Base-by-base conservation (phyloP, 192 early-diverging fungal species). In the Lunasporangiospora selenospora region DNA sequence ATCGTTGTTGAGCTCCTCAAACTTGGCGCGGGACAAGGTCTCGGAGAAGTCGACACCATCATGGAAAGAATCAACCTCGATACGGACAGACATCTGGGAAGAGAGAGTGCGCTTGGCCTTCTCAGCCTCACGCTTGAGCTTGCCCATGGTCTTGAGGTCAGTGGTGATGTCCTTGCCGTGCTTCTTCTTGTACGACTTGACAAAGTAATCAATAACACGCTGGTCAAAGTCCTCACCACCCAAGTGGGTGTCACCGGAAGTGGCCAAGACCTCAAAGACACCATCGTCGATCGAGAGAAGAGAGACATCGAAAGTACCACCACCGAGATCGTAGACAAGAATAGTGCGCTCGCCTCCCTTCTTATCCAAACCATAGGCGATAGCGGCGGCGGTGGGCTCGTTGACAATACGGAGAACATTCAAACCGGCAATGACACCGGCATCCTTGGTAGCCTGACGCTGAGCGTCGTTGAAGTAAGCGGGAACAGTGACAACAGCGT, bases 201-300 rank as follows among this genome's bases (percentile, higher is more conserved):
- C 88, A 82, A 98, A 94, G 88, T 98, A 90, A 29, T 93, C 89
- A 60, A 98, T 91, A 58, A 98, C 75, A 46, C 93, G 88, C 85
- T 96, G 92, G 83, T 98, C 96, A 79, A 98, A 98, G 83, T 98
- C 96, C 81, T 98, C 96, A 79, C 96, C 96, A 76, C 96, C 96
- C 78, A 96, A 83, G 63, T 96, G 94, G 46, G 96, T 97, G 87
- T 98, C 95, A 82, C 96, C 96, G 67, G 91, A 90, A 66, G 95
- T 97, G 41, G 96, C 88, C 67, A 94, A 81, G 47, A 98, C 95
- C 67, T 95, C 95, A 75, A 97, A 98, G 64, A 98, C 92, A 80
- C 96, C 95, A 76, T 95, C 92, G 61, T 94, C 92, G 53, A 97
- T 95, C 56, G 93, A 91, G 66, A 97, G 81, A 50, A 97, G 85